Base-by-base conservation (phyloP, 2,329 filamentous ascomycete genomes). In the Fusarium sp. region DNA sequence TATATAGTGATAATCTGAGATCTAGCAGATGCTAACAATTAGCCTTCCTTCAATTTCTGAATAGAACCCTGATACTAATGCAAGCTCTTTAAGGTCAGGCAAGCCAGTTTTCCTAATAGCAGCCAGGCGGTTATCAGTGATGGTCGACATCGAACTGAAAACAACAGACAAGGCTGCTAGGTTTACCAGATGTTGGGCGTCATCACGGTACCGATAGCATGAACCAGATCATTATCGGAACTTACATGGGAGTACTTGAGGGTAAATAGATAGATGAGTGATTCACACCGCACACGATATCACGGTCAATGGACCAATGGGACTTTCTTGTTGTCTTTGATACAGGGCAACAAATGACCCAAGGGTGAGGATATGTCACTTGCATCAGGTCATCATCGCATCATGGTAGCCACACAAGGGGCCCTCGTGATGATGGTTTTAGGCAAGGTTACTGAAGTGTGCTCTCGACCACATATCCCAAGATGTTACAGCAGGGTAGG, bases 351-450 rank as follows among this genome's bases (percentile, higher is more conserved):
- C 23, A 56, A 65, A 63, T 61, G 35, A 16, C 28, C 49, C 50
- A 47, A 53, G 50, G 64, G 32, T 46, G 40, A 72, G 54, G 69
- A 73, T 37, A 86, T 90, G 88, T 90, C 85, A 85, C 86, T 89
- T 89, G 88, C 86, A 85, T 89, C 86, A 90, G 89, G 89, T 91
- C 88, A 90, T 90, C 89, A 89, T 78, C 89, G 87, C 85, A 88
- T 90, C 89, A 90, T 90, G 89, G 88, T 79, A 85, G 87, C 88
- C 88, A 83, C 87, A 81, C 87, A 82, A 86, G 87, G 87, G 88
- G 88, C 88, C 88, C 89, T 91, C 89, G 87, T 89, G 88, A 89
- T 86, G 83, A 91, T 90, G 89, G 89, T 91, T 90, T 91, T 91
- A 87, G 85, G 84, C 87, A 90, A 89, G 84, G 87, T 87, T 85